A percentile compares a stretch with the other conserved stretches of the same genome.
These are phyloP conservation scores for Oidium heveae DNA, from an alignment of 2,329 filamentous ascomycete species.

Conservation along the genomic window DNA sequence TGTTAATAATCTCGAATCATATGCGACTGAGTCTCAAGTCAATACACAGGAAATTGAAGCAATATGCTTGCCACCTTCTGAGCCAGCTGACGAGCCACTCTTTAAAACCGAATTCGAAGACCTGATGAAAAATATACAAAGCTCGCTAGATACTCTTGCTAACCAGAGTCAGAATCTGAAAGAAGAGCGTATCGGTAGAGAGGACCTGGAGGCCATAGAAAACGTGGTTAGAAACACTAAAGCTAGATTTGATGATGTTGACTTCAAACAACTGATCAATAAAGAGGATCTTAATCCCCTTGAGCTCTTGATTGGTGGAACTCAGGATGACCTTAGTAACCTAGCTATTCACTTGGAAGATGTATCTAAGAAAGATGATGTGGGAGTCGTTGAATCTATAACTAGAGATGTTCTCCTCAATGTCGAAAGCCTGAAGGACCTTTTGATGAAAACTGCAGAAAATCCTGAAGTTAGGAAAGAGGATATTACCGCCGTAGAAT, in stretches of 20 bases:
- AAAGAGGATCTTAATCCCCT: conserved; percentile 33
- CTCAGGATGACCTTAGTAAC: conserved; percentile 44
- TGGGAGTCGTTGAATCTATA: conserved; percentile 51
- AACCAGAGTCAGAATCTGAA: conserved; percentile 15
- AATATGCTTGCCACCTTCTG: conserved; percentile 78
- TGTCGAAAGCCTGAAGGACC: conserved; percentile 45
- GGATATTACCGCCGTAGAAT: conserved; percentile 58
- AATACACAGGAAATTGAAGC: conserved; percentile 31
- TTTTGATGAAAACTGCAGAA: conserved; percentile 17
- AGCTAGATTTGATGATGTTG: conserved; percentile 60
- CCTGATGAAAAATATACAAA: conserved; percentile 28
- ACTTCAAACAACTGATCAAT: conserved; percentile 43
- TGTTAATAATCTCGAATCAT: too few relatives aligned
- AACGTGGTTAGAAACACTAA: conserved; percentile 79
- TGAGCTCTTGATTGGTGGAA: conserved; percentile 39
- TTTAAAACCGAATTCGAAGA: conserved; percentile 30
- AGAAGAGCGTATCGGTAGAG: conserved; percentile 36
- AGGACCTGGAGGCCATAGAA: conserved; percentile 78
- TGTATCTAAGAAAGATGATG: conserved; percentile 52
- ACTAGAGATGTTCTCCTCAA: conserved; percentile 51
- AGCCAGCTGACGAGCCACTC: conserved; percentile 47
- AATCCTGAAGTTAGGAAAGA: conserved; percentile 43
- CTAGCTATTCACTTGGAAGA: conserved; percentile 43
- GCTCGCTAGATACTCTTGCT: conserved; percentile 26
- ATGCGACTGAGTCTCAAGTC: conserved; percentile 17